Base-by-base conservation (phyloP, 177 flowering plant species). In the Tripterygium wilfordii region DNA sequence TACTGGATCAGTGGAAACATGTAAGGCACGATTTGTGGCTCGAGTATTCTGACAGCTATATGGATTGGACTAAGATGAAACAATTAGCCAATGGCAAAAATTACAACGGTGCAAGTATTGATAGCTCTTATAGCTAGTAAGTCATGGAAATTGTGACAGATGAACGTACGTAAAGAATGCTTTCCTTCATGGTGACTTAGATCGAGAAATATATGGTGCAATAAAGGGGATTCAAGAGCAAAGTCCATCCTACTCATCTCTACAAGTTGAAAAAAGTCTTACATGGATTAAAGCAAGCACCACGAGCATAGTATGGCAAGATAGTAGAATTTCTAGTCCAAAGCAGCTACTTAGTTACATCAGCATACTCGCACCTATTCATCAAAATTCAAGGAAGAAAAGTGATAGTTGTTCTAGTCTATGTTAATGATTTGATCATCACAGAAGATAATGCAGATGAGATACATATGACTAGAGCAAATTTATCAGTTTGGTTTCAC, bases 61-160 rank as follows among this genome's bases (percentile, higher is more conserved):
- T n/a, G n/a, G n/a, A n/a, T n/a, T n/a, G 2, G 58, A 63, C 38
- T 56, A 53, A 33, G 59, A 60, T 18, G 66, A 66, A 35, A 66
- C 56, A 0, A 61, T 64, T 48, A 63, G 56, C 60, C 42, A 29
- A 51, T 64, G 0, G 58, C 51, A 0, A 61, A 60, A 22, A 10
- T 64, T 14, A 50, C 43, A 22, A 56, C 51, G 0, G 37, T 63
- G 0, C 14, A 45, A 20, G 49, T 56, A 0, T 8, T 62, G 14
- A 21, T 45, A 2, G 12, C 20, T 19, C 13, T 28, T 10, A 14
- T 12, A 27, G 21, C 16, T 27, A 27, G 5, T 0, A 16, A 27
- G 15, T 7, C 15, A 4, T 45, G 48, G 21, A 26, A 15, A 1
- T 6, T 45, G 7, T 17, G 14, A 35, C 48, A 45, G 1, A 15